A percentile compares a stretch with the other conserved stretches of the same genome.
These are phyloP conservation scores for Ophiocordyceps sinensis DNA, from an alignment of 2,329 filamentous ascomycete genomes.

Conservation along the genomic window DNA sequence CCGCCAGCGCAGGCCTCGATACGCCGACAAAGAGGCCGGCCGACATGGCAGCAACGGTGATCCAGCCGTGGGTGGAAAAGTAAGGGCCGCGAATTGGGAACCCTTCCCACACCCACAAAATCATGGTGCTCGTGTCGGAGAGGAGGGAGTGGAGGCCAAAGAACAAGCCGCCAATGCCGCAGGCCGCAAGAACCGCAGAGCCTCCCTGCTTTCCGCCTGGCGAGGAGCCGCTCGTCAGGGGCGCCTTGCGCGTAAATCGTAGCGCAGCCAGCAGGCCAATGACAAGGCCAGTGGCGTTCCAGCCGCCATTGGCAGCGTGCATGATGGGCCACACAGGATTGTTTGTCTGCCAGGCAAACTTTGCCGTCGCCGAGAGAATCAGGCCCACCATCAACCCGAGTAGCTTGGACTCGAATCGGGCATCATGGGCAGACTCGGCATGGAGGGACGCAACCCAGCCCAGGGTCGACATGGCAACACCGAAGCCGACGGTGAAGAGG, in stretches of 20 bases:
- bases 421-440: slow-evolving; percentile 59
- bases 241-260: slow-evolving; percentile 55
- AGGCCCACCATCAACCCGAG: slow-evolving; percentile 71
- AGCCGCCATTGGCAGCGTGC: slow-evolving; percentile 78
- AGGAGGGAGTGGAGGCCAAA: slow-evolving; percentile 87
- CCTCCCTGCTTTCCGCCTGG: slow-evolving; percentile 33
- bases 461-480: slow-evolving; percentile 65
- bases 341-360: slow-evolving; percentile 88
- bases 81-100: slow-evolving; percentile 82
- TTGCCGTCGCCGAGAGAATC: slow-evolving; percentile 72
- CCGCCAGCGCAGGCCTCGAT: slow-evolving; percentile 53
- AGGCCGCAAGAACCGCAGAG: slow-evolving; percentile 54
- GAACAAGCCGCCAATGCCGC: slow-evolving; percentile 70
- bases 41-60: slow-evolving; percentile 79
- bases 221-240: slow-evolving; percentile 26
- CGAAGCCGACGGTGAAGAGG: slow-evolving; percentile 69
- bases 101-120: slow-evolving; percentile 95
- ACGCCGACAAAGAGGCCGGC: slow-evolving; percentile 64
- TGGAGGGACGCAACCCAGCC: slow-evolving; percentile 75
- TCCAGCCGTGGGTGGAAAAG: slow-evolving; percentile 76
- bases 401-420: slow-evolving; percentile 67
- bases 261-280: slow-evolving; percentile 64
- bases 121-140: slow-evolving; percentile 97
- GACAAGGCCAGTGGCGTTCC: slow-evolving; percentile 71
- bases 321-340: slow-evolving; percentile 96